phyloP scores from a whole-genome alignment of 805 yeast species.

The Dipodascus geniculatus region DNA sequence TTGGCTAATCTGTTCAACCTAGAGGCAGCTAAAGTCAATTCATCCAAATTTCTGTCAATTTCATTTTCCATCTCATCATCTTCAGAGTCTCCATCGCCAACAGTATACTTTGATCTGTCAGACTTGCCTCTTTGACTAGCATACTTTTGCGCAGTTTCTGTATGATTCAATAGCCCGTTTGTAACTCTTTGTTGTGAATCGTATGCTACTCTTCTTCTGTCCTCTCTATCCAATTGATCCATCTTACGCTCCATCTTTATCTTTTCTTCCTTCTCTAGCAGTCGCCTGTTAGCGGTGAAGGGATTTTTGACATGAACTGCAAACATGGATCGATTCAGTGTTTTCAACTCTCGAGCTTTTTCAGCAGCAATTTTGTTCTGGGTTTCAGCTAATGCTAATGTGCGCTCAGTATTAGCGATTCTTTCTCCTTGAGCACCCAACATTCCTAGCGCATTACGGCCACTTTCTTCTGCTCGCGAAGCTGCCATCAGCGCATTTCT shows the following conservation, averaged over 20 bases:
- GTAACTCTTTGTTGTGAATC: constrained; percentile 60
- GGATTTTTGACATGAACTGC: constrained; percentile 78
- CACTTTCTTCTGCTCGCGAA: constrained; percentile 60
- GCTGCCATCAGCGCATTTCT: constrained; percentile 69
- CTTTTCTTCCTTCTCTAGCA: constrained; percentile 60
- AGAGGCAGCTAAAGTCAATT: constrained; percentile 54
- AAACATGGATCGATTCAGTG: constrained; percentile 70
- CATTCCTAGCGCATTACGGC: constrained; percentile 77
- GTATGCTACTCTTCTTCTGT: constrained; percentile 45
- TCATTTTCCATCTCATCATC: constrained; percentile 90
- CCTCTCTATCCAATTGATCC: constrained; percentile 52
- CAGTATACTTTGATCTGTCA: constrained; percentile 47
- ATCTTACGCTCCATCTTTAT: constrained; percentile 49
- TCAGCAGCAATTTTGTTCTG: constrained; percentile 76
- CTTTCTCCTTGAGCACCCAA: constrained; percentile 90
- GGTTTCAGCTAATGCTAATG: constrained; percentile 62
- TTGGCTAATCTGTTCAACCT: constrained; percentile 64
- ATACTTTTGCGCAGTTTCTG: constrained; percentile 24
- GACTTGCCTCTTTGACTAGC: constrained; percentile 14
- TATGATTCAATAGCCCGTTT: constrained; percentile 33
- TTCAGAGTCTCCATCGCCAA: constrained; percentile 73
- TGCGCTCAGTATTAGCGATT: constrained; percentile 67
- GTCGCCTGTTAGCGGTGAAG: constrained; percentile 68
- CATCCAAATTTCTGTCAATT: constrained; percentile 71
- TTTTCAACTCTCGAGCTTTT: constrained; percentile 66